These are phyloP conservation scores for Fusarium caatingaense DNA, from an alignment of 2,329 filamentous ascomycete species.

Conservation along the genomic window DNA sequence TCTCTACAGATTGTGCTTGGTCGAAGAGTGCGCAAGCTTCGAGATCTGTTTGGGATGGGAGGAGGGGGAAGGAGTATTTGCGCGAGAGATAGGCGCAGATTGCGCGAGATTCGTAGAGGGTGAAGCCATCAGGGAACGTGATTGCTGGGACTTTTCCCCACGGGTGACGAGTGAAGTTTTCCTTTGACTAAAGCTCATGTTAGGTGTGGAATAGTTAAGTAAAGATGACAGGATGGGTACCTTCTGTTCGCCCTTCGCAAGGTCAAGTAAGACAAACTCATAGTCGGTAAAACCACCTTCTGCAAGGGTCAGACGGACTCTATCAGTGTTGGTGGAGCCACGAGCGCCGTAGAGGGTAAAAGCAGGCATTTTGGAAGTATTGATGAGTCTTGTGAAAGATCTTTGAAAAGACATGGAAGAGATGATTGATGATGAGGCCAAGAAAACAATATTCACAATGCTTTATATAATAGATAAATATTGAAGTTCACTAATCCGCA, in stretches of 20 bases:
- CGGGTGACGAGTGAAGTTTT: not conserved
- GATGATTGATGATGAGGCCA: fast-evolving
- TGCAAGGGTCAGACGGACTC: not conserved
- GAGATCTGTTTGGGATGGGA: not conserved
- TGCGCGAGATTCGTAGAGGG: not conserved
- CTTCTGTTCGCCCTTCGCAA: constrained; percentile 1
- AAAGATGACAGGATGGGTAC: not conserved
- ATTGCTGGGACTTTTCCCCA: constrained; percentile 3
- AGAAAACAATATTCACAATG: fast-evolving
- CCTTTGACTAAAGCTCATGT: not conserved
- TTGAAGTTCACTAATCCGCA: not conserved
- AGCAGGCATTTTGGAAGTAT: not conserved
- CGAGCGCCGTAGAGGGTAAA: not conserved
- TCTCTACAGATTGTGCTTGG: not conserved
- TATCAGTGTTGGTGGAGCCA: not conserved
- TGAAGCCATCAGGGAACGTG: not conserved
- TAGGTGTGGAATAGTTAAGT: not conserved
- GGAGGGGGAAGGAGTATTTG: not conserved
- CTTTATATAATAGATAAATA: not conserved
- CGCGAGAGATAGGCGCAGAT: not conserved
- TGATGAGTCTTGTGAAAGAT: not conserved
- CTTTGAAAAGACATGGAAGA: not conserved
- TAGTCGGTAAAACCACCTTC: not conserved
- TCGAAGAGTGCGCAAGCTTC: not conserved
- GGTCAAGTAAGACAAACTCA: not conserved